Evolutionary conservation across 495 filamentous ascomycete species (phyloP), one percentile per base, ranked within the genome.

Genomic region (Penicillium malachiteum): DNA sequence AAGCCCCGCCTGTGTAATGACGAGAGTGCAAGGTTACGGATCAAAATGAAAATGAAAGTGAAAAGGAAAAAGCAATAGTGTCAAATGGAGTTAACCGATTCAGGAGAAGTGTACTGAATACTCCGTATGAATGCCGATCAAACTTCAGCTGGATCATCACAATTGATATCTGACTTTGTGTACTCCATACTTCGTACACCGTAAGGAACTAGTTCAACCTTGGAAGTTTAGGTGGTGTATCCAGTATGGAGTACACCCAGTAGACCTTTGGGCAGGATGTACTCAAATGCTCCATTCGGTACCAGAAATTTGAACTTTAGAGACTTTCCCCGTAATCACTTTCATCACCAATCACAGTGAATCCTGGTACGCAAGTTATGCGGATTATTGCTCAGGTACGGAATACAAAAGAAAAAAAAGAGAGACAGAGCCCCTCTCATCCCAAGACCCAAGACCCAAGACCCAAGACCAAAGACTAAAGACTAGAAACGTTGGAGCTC

Each of bases 1-100:
- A 50, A 48, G 57, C 54, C 63, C 59, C 59, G 60, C 59, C 59
- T 48, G 56, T 63, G 56, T 60, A 60, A 66, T 63, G 54, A 59
- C 49, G 50, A 54, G 48, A 38, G 37, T 14, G 35, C 37, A 18
- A 52, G 48, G 40, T 55, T 21, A 49, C 39, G 33, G 55, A 47
- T 49, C 46, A 26, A 10, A 45, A 45, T 21, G 9, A 45, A 14
- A 48, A 33, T 32, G 21, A 26, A 48, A 17, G n/a, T n/a, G n/a
- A n/a, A 26, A 14, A 50, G 17, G 12, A 37, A 43, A 44, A 50
- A 48, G 14, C 18, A 14, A 18, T 50, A 50, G 34, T 37, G 3
- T 34, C 17, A 34, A 26, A 55, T 35, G 51, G 51, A 17, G 42
- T 46, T 38, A 54, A 46, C 51, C 51, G 51, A 35, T 46, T 46